Percentiles rank a stretch among this genome's conserved stretches.
Conservation (phyloP, 2,329 filamentous ascomycete genomes). For the Proliferodiscus dingleyae region DNA sequence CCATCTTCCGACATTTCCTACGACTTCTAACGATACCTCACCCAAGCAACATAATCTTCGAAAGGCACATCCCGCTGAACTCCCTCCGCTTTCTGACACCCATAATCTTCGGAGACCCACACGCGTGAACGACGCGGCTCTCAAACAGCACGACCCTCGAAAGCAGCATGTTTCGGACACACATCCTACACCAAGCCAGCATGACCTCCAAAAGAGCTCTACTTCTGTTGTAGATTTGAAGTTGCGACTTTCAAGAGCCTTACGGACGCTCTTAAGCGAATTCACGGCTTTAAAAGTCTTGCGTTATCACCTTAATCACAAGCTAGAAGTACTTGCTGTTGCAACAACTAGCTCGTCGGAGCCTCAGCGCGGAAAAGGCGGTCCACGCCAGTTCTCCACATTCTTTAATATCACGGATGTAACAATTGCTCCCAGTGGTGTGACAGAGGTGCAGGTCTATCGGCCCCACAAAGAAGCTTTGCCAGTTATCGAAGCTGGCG, state of each 20-base stretch:
- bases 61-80: background rate
- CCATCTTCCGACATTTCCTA: slow-evolving; percentile 12
- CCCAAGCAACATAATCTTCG: slow-evolving; percentile 1
- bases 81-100: background rate
- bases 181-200: slow-evolving; percentile 19
- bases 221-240: slow-evolving; percentile 20
- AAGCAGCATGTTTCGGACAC: background rate
- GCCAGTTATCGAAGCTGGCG: slow-evolving; percentile 50
- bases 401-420: slow-evolving; percentile 54
- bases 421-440: slow-evolving; percentile 44
- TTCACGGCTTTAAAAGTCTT: slow-evolving; percentile 49
- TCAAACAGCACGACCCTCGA: background rate
- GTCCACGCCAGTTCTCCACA: slow-evolving; percentile 55
- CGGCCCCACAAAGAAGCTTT: slow-evolving; percentile 53
- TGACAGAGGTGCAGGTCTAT: slow-evolving; percentile 53
- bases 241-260: slow-evolving; percentile 20
- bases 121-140: background rate
- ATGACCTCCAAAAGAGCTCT: slow-evolving; percentile 15
- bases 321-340: slow-evolving; percentile 50
- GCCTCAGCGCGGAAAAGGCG: slow-evolving; percentile 50
- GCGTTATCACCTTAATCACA: slow-evolving; percentile 44
- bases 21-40: background rate
- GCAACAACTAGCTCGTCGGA: slow-evolving; percentile 46
- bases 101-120: background rate
- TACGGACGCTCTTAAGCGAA: slow-evolving; percentile 43